Conservation (phyloP, 129 eudicot species). For the Saposhnikovia divaricata region DNA sequence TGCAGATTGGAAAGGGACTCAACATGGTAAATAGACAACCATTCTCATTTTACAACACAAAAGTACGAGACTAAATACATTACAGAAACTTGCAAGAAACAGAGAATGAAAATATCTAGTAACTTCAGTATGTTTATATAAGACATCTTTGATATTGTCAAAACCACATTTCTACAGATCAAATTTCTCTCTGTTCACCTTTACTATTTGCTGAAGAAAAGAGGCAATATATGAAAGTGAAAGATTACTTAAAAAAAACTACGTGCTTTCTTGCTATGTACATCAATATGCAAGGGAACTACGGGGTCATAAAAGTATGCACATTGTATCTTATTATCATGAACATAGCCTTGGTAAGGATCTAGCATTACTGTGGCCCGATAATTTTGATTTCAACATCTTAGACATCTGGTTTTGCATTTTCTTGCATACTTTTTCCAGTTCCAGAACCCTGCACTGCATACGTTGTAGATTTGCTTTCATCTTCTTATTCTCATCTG, state of each 20-base stretch:
- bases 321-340: conserved; percentile 16
- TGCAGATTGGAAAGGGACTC: neutral
- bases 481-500: conserved; percentile 64
- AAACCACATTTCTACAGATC: conserved; percentile 15
- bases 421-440: conserved; percentile 73
- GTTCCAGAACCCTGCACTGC: conserved; percentile 80
- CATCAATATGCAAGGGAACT: conserved; percentile 4
- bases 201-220: neutral
- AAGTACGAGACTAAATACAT: neutral
- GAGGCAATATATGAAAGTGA: neutral
- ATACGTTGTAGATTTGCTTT: conserved; percentile 69
- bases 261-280: conserved; percentile 18
- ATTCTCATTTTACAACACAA: neutral
- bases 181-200: neutral
- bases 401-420: conserved; percentile 80
- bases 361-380: conserved; percentile 46
- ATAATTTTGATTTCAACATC: conserved; percentile 56
- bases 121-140: neutral
- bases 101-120: conserved; percentile 12
- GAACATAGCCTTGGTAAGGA: conserved; percentile 81
- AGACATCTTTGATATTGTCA: neutral
- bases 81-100: neutral
- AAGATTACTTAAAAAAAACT: neutral
- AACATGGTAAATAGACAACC: neutral
- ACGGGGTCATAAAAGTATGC: neutral